These are phyloP conservation scores for Tulasnella sp. DNA, from an alignment of 768 basidiomycete species.

Conservation along the genomic window DNA sequence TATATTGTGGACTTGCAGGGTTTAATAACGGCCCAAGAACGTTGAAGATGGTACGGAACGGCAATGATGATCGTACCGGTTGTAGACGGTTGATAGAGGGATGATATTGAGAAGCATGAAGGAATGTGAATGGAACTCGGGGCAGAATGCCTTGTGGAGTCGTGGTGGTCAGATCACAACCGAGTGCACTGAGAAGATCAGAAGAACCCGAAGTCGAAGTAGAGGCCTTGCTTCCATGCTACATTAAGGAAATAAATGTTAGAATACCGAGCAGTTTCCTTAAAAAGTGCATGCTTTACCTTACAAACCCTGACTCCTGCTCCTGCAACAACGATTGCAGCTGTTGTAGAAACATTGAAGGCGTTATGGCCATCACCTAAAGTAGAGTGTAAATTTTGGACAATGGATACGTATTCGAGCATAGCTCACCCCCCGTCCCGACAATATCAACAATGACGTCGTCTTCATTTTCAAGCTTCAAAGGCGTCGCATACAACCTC, in stretches of 20 bases:
- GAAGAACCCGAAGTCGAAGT: conserved; percentile 92
- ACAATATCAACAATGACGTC: conserved; percentile 55
- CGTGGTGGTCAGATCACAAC: background rate
- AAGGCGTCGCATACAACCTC: conserved; percentile 48
- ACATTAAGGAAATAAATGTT: conserved; percentile 6
- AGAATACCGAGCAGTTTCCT: background rate
- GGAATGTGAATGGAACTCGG: conserved; percentile 73
- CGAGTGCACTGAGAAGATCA: background rate
- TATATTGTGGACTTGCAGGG: conserved; percentile 70
- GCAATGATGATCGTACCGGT: conserved; percentile 70
- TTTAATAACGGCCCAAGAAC: conserved; percentile 88
- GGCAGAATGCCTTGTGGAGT: conserved; percentile 19
- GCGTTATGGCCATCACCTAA: conserved; percentile 93
- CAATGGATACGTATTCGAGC: no score
- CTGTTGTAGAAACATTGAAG: conserved; percentile 93
- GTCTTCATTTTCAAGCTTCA: conserved; percentile 34
- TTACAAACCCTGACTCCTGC: conserved; percentile 89
- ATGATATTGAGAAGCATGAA: conserved; percentile 89
- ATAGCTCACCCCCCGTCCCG: conserved; percentile 82
- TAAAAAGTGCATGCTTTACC: conserved; percentile 31
- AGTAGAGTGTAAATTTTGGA: no score
- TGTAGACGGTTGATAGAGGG: conserved; percentile 69
- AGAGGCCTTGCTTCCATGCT: conserved; percentile 86
- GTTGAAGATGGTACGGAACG: conserved; percentile 96
- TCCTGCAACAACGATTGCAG: conserved; percentile 85